Base-by-base conservation (phyloP, 495 filamentous ascomycete genomes). In the Oidiodendron maius region DNA sequence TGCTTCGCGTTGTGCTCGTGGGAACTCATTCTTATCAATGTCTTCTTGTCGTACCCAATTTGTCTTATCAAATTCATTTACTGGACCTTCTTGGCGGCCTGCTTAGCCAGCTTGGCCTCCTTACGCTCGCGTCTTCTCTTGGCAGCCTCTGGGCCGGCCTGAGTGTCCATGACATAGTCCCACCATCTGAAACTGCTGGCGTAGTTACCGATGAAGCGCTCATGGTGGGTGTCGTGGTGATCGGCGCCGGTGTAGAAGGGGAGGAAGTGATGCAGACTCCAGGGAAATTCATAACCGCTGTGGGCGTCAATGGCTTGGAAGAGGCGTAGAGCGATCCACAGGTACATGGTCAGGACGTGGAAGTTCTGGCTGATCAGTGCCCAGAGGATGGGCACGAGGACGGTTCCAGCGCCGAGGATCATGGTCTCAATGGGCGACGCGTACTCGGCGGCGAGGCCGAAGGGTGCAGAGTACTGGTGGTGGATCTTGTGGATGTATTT, bases 301-400 rank as follows among this genome's bases (percentile, higher is more conserved):
- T 98, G 93, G 17, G 93, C 87, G 67, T 98, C 93, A 62, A 98
- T 97, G 57, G 93, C 94, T 69, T 98, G 93, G 77, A 96, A 91
- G 13, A 98, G 74, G 49, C 93, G 89, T 55, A 87, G 70, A 34
- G 91, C 76, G 61, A 97, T 97, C 91, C 91, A 98, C 48, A 91
- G 62, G 67, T 97, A 98, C 87, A 98, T 96, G 46, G 93, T 98
- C 60, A 95, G 68, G 39, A 98, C 89, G 66, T 98, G 93, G 15
- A 98, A 72, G 42, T 98, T 78, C 36, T 82, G 78, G 22, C 90
- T 96, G 54, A 91, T 39, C 13, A 83, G 81, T 58, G 83, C 89
- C 86, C 87, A 95, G 12, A 95, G 53, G 53, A 97, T 87, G 15
- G 93, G 93, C 30, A 74, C 71, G 41, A 84, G 78, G 55, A 97